Evolutionary conservation across 116 monocot species (phyloP).

Genomic region (Thalassia testudinum): DNA sequence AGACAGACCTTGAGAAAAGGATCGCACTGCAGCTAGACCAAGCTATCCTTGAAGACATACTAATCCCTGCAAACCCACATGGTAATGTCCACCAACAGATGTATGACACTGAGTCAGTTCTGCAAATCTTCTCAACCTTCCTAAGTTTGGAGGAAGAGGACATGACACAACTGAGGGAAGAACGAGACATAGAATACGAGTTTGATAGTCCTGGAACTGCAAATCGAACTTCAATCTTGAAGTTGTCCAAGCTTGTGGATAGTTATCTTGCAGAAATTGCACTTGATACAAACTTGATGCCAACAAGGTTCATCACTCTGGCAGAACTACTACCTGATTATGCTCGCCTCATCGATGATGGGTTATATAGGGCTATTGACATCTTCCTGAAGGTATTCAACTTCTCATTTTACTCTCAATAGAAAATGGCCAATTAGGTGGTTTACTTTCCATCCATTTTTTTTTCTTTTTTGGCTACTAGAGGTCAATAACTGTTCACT

Average conservation of each 20-base stretch:
- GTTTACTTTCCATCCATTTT: too few relatives aligned
- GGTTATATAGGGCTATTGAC: conserved; percentile 73
- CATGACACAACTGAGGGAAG: conserved; percentile 13
- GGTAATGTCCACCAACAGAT: conserved; percentile 21
- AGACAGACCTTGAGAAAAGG: conserved; percentile 56
- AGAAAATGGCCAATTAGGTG: too few relatives aligned
- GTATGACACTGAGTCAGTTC: conserved; percentile 59
- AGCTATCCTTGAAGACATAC: conserved; percentile 76
- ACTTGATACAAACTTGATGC: conserved; percentile 57
- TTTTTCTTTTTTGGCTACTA: too few relatives aligned
- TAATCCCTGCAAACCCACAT: conserved; percentile 31
- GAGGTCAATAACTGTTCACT: too few relatives aligned
- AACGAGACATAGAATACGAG: conserved; percentile 27
- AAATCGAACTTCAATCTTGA: conserved; percentile 39
- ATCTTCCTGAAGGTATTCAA: conserved; percentile 80
- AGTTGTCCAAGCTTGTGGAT: conserved; percentile 73
- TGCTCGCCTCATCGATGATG: conserved; percentile 62
- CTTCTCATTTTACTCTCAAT: too few relatives aligned
- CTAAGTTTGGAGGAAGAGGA: conserved; percentile 55
- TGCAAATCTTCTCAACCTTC: conserved; percentile 56
- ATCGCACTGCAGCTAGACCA: conserved; percentile 74
- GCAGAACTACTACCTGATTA: conserved; percentile 82
- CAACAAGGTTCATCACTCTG: conserved; percentile 63
- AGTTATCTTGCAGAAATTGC: conserved; percentile 83
- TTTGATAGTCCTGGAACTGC: conserved; percentile 57